Evolutionary conservation across 2,329 filamentous ascomycete species (phyloP).

Genomic region (Dothidotthia symphoricarpi): DNA sequence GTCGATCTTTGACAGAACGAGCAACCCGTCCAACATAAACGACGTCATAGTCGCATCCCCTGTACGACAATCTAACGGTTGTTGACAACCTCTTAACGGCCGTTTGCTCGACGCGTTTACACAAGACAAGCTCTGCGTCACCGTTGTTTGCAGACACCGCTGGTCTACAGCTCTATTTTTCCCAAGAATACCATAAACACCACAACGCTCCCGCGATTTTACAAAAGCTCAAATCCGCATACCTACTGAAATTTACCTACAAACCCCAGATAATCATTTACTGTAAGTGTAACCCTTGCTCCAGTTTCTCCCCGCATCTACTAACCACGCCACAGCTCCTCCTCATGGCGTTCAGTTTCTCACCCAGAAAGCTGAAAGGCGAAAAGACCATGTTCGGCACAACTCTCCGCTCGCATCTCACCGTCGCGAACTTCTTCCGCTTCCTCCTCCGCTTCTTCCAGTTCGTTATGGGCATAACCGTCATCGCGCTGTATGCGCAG

Average conservation of each 20-base stretch:
- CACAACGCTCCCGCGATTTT: no score
- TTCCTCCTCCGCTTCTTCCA: slow-evolving; percentile 69
- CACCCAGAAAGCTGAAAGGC: slow-evolving; percentile 28
- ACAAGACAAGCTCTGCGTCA: no score
- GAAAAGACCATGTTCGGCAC: slow-evolving; percentile 29
- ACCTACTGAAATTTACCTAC: not conserved
- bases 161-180: no score
- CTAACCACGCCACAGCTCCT: slow-evolving; percentile 13
- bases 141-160: no score
- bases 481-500: slow-evolving; percentile 66
- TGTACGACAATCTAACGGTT: not conserved
- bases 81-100: not conserved
- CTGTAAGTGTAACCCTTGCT: not conserved
- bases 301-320: not conserved
- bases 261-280: not conserved
- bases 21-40: slow-evolving; percentile 6
- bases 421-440: slow-evolving; percentile 44
- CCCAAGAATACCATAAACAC: no score
- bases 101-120: no score
- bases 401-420: slow-evolving; percentile 21
- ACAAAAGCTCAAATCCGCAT: no score
- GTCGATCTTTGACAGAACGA: slow-evolving; percentile 30
- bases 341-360: slow-evolving; percentile 32
- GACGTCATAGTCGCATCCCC: slow-evolving; percentile 19
- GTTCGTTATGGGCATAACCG: slow-evolving; percentile 71